phyloP scores from a whole-genome alignment of 1,284 basidiomycete species.

The Leccinum cinnamomeum region DNA sequence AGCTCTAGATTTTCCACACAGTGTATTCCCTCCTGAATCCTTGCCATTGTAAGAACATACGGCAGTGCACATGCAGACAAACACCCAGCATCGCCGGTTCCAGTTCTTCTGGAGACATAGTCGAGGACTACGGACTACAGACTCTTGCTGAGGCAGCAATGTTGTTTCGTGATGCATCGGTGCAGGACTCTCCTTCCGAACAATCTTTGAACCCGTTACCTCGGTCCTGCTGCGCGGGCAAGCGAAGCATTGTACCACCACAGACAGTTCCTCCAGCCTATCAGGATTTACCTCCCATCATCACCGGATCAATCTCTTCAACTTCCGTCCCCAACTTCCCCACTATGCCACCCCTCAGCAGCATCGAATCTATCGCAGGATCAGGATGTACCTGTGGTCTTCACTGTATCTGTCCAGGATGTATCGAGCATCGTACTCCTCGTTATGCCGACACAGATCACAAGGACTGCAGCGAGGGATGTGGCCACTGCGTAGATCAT shows the following conservation, averaged over 20 bases:
- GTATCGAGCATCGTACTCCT: constrained; percentile 60
- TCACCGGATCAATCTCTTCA: constrained; percentile 1
- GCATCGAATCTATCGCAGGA: constrained; percentile 54
- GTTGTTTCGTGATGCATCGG: constrained; percentile 34
- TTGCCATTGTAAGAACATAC: constrained; percentile 57
- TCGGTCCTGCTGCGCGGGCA: constrained; percentile 18
- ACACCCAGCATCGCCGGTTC: constrained; percentile 17
- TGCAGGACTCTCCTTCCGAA: constrained; percentile 5
- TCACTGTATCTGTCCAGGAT: constrained; percentile 71
- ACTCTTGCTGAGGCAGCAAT: constrained; percentile 53
- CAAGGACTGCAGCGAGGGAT: constrained; percentile 59
- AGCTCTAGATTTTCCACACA: constrained; percentile 28
- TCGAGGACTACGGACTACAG: constrained; percentile 37
- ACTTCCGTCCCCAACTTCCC: constrained; percentile 46
- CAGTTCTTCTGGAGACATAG: constrained; percentile 11
- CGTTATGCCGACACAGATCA: constrained; percentile 45
- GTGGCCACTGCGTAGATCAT: constrained; percentile 63
- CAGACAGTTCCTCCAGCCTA: constrained; percentile 4
- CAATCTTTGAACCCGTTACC: constrained; percentile 8
- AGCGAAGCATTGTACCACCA: not conserved
- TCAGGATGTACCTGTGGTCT: constrained; percentile 71
- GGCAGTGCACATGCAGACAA: constrained; percentile 53
- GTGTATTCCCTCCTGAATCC: constrained; percentile 62
- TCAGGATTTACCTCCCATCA: constrained; percentile 34
- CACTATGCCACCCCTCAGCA: constrained; percentile 58